phyloP scores from a whole-genome alignment of 2,329 filamentous ascomycete genomes.

The Colletotrichum musicola region DNA sequence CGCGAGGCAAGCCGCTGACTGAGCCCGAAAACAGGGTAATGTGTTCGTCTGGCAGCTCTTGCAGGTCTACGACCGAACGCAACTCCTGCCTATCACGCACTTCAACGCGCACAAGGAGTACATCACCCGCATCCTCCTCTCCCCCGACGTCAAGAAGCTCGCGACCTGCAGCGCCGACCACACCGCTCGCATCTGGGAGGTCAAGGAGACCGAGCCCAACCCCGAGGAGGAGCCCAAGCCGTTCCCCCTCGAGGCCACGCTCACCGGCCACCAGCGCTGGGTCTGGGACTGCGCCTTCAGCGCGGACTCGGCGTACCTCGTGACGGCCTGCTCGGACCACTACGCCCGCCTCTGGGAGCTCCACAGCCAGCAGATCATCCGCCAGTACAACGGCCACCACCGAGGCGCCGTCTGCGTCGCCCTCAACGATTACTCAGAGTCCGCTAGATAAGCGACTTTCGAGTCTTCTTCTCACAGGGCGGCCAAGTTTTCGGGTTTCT shows the following conservation, averaged over 20 bases:
- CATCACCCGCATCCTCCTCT: conserved; percentile 91
- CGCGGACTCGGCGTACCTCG: conserved; percentile 91
- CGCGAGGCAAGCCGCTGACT: conserved; percentile 2
- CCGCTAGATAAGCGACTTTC: conserved; percentile 46
- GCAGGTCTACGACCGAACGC: conserved; percentile 84
- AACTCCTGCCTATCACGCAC: conserved; percentile 86
- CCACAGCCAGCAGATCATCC: conserved; percentile 86
- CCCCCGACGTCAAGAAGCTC: conserved; percentile 92
- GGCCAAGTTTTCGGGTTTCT: conserved; percentile 12
- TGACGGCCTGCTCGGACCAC: conserved; percentile 93
- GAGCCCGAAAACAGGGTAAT: conserved; percentile 75
- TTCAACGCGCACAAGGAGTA: conserved; percentile 94
- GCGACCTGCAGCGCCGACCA: conserved; percentile 96
- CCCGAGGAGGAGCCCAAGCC: conserved; percentile 62
- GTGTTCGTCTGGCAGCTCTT: conserved; percentile 98
- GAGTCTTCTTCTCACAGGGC: neutral
- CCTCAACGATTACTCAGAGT: conserved; percentile 84
- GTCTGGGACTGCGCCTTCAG: conserved; percentile 98
- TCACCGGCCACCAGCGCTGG: conserved; percentile 93
- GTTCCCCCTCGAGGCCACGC: conserved; percentile 86
- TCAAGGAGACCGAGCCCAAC: conserved; percentile 74
- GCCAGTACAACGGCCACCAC: conserved; percentile 96
- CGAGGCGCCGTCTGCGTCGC: conserved; percentile 92
- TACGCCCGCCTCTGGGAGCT: conserved; percentile 95
- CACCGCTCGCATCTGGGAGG: conserved; percentile 95